These are phyloP conservation scores for Fusarium armeniacum DNA, from an alignment of 2,329 filamentous ascomycete species.

Conservation along the genomic window DNA sequence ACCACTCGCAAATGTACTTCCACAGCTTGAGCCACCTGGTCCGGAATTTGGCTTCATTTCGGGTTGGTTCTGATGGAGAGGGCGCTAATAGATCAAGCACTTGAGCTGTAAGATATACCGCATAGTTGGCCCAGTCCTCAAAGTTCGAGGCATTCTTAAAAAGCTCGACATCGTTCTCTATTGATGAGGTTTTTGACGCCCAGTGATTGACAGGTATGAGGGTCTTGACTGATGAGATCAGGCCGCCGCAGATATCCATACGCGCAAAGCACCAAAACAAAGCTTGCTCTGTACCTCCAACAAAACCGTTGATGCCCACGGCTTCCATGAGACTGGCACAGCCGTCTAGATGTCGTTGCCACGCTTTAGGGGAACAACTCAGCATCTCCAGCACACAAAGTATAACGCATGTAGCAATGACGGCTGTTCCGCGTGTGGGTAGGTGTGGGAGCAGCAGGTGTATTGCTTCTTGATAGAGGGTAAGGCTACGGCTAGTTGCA, in stretches of 20 bases:
- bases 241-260: constrained; percentile 68
- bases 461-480: constrained; percentile 66
- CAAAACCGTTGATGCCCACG: constrained; percentile 65
- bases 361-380: constrained; percentile 62
- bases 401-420: constrained; percentile 67
- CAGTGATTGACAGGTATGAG: constrained; percentile 64
- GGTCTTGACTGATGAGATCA: constrained; percentile 65
- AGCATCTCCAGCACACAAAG: constrained; percentile 69
- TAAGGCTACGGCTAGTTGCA: constrained; percentile 59
- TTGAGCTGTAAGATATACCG: constrained; percentile 63
- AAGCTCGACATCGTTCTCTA: constrained; percentile 53
- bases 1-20: constrained; percentile 59
- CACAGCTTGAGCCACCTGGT: constrained; percentile 57
- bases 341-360: constrained; percentile 66
- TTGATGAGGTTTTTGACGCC: constrained; percentile 53
- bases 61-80: constrained; percentile 31
- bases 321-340: constrained; percentile 66
- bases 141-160: constrained; percentile 56
- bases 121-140: constrained; percentile 65
- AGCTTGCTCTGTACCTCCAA: constrained; percentile 63
- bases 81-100: constrained; percentile 58
- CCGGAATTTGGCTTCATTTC: constrained; percentile 47
- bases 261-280: constrained; percentile 69
- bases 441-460: constrained; percentile 63
- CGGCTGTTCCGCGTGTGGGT: constrained; percentile 61